Evolutionary conservation across 352 stramenopile species (phyloP), one percentile per base, ranked within the genome.

Genomic region (Pythium angustatum): DNA sequence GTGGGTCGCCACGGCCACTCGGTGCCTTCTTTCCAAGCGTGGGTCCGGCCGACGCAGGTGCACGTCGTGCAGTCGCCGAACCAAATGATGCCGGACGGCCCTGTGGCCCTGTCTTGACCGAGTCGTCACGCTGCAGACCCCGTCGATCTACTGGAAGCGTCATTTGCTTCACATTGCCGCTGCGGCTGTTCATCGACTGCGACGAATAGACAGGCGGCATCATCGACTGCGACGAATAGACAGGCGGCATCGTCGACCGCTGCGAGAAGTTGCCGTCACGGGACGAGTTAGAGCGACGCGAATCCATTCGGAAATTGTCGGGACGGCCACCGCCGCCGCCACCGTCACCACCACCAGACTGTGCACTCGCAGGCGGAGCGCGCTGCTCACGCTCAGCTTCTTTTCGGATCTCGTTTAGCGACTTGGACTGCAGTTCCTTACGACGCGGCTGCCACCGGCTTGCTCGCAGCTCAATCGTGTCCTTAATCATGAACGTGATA

Each of bases 381-480:
- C 81, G 79, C 21, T 85, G 76, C 50, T 94, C 85, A 34, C 83
- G 79, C 73, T 98, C 93, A 24, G 88, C 88, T 60, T 96, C 88
- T 7, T 70, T 78, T 24, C 88, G 83, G 27, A 96, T 81, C 76
- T 96, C 85, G 0, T 93, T 81, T 31, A 96, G 70, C 2, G 88
- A 95, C 56, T 94, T 91, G 53, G 95, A 83, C 73, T 96, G 88
- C 58, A 96, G 71, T 68, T 94, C 86, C 76, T 93, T 89, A 21
- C 88, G 84, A 21, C 88, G 78, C 51, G 88, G 88, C 41, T 94
- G 82, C 88, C 88, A 96, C 72, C 91, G 80, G 64, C 95, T 83
- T 33, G 95, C 88, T 52, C 86, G 70, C 68, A 90, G 91, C 71
- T 96, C 88, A 5, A 96, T 36, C 2, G 95, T 45, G 67, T 96